phyloP scores from a whole-genome alignment of 208 protist genomes.

The Lotmaria passim region DNA sequence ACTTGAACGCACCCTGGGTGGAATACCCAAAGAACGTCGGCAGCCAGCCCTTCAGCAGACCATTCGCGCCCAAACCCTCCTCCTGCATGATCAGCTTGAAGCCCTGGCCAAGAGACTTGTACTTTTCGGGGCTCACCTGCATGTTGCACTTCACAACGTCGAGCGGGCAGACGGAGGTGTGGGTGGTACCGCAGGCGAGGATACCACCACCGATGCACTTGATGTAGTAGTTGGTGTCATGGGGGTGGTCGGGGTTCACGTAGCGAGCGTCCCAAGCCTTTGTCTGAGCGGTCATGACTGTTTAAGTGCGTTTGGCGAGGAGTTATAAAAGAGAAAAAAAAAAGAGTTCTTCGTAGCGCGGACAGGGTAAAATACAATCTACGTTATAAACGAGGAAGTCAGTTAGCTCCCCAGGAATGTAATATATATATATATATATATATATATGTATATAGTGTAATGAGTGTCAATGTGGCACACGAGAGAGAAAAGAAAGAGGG shows the following conservation, averaged over 20 bases:
- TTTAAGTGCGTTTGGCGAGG: neutral
- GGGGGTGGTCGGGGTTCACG: conserved; percentile 64
- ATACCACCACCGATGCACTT: conserved; percentile 94
- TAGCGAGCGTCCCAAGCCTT: conserved; percentile 82
- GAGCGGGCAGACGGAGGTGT: conserved; percentile 94
- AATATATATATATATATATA: too few relatives aligned
- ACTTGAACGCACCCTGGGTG: conserved; percentile 94
- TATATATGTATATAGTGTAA: too few relatives aligned
- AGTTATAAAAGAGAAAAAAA: neutral
- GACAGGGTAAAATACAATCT: neutral
- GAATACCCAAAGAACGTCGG: conserved; percentile 94
- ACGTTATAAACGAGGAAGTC: neutral
- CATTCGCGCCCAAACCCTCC: conserved; percentile 73
- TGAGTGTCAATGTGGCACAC: too few relatives aligned
- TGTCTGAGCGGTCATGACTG: conserved; percentile 1
- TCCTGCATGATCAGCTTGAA: conserved; percentile 64
- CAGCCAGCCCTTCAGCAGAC: conserved; percentile 90
- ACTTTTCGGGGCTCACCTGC: conserved; percentile 92
- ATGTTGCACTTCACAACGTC: conserved; percentile 97
- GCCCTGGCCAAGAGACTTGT: conserved; percentile 79
- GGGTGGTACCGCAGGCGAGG: conserved; percentile 94
- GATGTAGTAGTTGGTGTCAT: conserved; percentile 89
- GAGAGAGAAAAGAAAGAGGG: too few relatives aligned
- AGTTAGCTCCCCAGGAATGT: too few relatives aligned
- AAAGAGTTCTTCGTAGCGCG: too few relatives aligned